phyloP scores from a whole-genome alignment of 495 filamentous ascomycete species.

The Neurospora sp. region DNA sequence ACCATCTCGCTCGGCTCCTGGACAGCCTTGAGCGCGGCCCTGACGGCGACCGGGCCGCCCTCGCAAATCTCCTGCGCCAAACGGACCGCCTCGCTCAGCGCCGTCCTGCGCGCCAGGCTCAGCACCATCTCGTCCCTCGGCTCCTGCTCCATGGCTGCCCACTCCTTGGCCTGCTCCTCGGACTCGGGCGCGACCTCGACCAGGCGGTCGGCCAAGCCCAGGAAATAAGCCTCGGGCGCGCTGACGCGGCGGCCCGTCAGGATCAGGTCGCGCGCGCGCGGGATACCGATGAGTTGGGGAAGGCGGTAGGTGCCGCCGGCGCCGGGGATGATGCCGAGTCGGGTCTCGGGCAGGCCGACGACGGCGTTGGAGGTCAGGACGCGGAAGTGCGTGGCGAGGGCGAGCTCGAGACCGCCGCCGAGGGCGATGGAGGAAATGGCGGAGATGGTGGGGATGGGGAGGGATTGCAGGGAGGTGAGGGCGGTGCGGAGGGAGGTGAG shows the following conservation, averaged over 20 bases:
- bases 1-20: slow-evolving; percentile 51
- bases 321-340: slow-evolving; percentile 86
- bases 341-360: slow-evolving; percentile 81
- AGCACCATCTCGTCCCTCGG: slow-evolving; percentile 23
- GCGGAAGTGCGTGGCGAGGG: slow-evolving; percentile 74
- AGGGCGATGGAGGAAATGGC: slow-evolving; percentile 73
- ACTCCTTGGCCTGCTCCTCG: slow-evolving; percentile 32
- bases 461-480: slow-evolving; percentile 52
- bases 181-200: slow-evolving; percentile 59
- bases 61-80: slow-evolving; percentile 74
- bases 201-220: slow-evolving; percentile 75
- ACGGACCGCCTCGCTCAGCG: slow-evolving; percentile 62
- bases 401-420: slow-evolving; percentile 87
- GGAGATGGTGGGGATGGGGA: slow-evolving; percentile 82
- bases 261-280: slow-evolving; percentile 71
- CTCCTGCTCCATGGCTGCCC: slow-evolving; percentile 25
- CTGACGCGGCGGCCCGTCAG: slow-evolving; percentile 74
- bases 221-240: slow-evolving; percentile 69
- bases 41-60: slow-evolving; percentile 73
- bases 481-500: slow-evolving; percentile 62
- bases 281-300: slow-evolving; percentile 60
- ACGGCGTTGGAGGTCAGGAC: slow-evolving; percentile 63
- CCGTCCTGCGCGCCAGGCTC: slow-evolving; percentile 46
- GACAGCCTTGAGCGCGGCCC: slow-evolving; percentile 63
- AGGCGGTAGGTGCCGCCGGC: slow-evolving; percentile 88